Base-by-base conservation (phyloP, 169 alveolate genomes). In the Neospora caninum region DNA sequence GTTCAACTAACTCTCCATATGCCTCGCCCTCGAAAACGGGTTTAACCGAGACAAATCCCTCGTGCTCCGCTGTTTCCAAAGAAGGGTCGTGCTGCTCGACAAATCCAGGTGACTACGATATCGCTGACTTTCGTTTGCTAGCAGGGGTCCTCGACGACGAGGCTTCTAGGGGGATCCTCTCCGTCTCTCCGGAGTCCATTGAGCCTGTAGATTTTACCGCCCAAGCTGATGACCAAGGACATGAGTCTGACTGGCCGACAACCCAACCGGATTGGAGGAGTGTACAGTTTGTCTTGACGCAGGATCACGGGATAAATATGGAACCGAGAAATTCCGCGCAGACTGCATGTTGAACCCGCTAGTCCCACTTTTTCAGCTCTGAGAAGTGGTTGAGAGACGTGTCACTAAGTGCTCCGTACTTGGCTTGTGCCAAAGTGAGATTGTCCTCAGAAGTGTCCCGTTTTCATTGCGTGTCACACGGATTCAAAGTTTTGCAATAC, bases 51-150 rank as follows among this genome's bases (percentile, higher is more conserved):
- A 20, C 36, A 20, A 64, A 13, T 6, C 36, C 78, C 36, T 64
- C 36, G 78, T 25, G 78, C 31, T 25, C 36, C 78, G 78, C 13
- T 29, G 4, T 29, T 27, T 64, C 78, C 25, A 13, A 4, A 64
- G 87, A 78, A 78, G 87, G 87, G 0, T 78, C 87, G 45, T 78
- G 87, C 43, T 39, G 87, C 45, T 78, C 87, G 87, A 78, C 87
- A 9, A 34, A 78, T 78, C 18, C 87, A 0, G 87, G 87, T 2
- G 87, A 78, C 73, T 27, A 27, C 78, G 78, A 64, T 64, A 29
- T 64, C 78, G 78, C 78, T 20, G 78, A 64, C 25, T 0, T 64
- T 64, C 78, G 34, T 4, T 27, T 64, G 78, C 78, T 64, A 64
- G 34, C 78, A 16, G 78, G 78, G 13, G 0, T 29, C 29, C 10